Evolutionary conservation across 2,329 filamentous ascomycete species (phyloP).

Genomic region (Ascochyta lentis): DNA sequence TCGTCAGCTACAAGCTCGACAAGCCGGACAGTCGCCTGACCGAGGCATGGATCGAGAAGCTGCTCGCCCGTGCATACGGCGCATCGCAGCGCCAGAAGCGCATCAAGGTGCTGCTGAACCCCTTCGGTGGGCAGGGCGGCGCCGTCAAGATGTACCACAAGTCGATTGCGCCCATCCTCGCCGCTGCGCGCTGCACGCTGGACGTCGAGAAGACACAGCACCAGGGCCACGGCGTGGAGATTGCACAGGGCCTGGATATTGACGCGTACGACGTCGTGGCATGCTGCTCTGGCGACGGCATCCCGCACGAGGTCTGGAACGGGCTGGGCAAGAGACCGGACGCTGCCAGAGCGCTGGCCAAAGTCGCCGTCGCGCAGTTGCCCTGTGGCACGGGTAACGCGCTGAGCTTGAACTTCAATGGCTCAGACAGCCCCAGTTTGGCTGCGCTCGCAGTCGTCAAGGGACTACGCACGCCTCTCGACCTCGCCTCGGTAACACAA

Average conservation of each 20-base stretch:
- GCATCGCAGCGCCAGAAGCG: slow-evolving; percentile 72
- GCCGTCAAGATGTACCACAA: slow-evolving; percentile 76
- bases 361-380: slow-evolving; percentile 82
- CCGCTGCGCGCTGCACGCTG: slow-evolving; percentile 77
- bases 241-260: slow-evolving; percentile 77
- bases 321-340: slow-evolving; percentile 80
- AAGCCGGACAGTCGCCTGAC: slow-evolving; percentile 59
- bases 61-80: slow-evolving; percentile 75
- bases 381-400: slow-evolving; percentile 95
- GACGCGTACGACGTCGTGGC: slow-evolving; percentile 84
- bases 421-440: slow-evolving; percentile 74
- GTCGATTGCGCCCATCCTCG: slow-evolving; percentile 81
- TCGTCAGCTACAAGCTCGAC: slow-evolving; percentile 67
- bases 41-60: slow-evolving; percentile 66
- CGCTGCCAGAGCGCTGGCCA: slow-evolving; percentile 74
- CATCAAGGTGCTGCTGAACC: slow-evolving; percentile 89
- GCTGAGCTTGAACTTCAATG: slow-evolving; percentile 87
- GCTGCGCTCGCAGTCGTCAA: slow-evolving; percentile 88
- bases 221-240: slow-evolving; percentile 78
- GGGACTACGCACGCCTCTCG: slow-evolving; percentile 80
- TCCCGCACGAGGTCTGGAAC: slow-evolving; percentile 94
- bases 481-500: slow-evolving; percentile 88
- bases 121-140: slow-evolving; percentile 81
- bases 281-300: slow-evolving; percentile 89
- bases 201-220: slow-evolving; percentile 76